Evolutionary conservation across 305 asterid species (phyloP).

Genomic region (Striga hermonthica): DNA sequence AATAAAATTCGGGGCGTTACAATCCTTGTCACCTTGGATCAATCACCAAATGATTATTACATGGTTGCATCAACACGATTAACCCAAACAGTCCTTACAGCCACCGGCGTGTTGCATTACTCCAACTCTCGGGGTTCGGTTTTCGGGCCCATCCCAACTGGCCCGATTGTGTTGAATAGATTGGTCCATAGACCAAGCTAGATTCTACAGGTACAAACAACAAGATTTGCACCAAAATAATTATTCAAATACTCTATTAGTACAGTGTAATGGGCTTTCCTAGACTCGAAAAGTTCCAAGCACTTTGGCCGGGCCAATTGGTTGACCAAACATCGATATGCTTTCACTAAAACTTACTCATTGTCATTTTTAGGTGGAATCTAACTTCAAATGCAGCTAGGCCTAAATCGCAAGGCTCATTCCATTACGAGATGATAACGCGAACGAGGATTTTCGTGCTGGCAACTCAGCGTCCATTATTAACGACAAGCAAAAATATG

Average conservation of each 20-base stretch:
- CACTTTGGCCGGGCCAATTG: too few species aligned
- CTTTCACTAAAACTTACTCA: too few species aligned
- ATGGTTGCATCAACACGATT: conserved; percentile 61
- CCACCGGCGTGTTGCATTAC: conserved; percentile 48
- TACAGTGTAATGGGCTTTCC: too few species aligned
- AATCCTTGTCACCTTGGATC: conserved; percentile 57
- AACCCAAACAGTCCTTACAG: conserved; percentile 29
- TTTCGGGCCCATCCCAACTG: conserved; percentile 51
- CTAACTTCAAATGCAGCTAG: conserved; percentile 72
- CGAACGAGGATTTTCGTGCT: conserved; percentile 47
- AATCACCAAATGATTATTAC: conserved; percentile 54
- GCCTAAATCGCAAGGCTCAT: conserved; percentile 78
- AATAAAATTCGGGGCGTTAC: too few species aligned
- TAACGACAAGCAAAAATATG: conserved; percentile 51
- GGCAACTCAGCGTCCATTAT: conserved; percentile 51
- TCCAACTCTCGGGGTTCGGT: conserved; percentile 40
- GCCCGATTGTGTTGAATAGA: conserved; percentile 34
- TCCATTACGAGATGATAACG: conserved; percentile 52
- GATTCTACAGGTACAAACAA: conserved; percentile 27
- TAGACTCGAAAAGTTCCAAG: too few species aligned
- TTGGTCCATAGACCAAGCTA: conserved; percentile 67
- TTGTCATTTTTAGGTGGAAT: conserved; percentile 72
- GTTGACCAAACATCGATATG: too few species aligned
- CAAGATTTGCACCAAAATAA: too few species aligned
- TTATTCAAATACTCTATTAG: too few species aligned